A percentile compares a stretch with the other conserved stretches of the same genome.
Evolutionary conservation across 768 basidiomycete species (phyloP).

Genomic region (Tricholoma hemisulphureum): DNA sequence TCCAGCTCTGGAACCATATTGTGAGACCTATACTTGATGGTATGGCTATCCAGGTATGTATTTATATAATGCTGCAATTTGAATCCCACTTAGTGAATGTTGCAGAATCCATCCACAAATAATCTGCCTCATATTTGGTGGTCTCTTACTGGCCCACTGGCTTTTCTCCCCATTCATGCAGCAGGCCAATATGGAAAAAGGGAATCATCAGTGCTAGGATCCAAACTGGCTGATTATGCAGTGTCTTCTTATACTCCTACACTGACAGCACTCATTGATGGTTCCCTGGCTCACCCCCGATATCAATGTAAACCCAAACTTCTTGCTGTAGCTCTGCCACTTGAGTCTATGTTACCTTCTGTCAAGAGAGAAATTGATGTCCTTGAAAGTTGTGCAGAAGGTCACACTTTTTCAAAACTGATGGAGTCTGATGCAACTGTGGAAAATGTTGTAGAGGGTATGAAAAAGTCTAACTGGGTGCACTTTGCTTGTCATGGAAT

Average conservation of each 20-base stretch:
- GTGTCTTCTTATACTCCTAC: constrained; percentile 23
- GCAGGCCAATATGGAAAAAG: constrained; percentile 15
- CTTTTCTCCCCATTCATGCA: constrained; percentile 22
- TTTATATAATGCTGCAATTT: too few species aligned
- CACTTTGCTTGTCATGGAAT: constrained; percentile 39
- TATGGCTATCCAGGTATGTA: constrained; percentile 2
- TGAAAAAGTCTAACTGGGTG: constrained; percentile 14
- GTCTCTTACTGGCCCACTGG: constrained; percentile 16
- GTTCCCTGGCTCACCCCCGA: background rate
- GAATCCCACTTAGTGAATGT: too few species aligned
- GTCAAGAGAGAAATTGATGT: background rate
- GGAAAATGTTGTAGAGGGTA: constrained; percentile 13
- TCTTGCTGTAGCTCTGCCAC: background rate
- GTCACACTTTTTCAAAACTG: background rate
- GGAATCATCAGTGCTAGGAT: background rate
- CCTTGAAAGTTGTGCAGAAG: constrained; percentile 1
- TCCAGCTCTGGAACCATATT: constrained; percentile 15
- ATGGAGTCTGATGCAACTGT: constrained; percentile 4
- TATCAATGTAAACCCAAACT: background rate
- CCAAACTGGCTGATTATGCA: constrained; percentile 10
- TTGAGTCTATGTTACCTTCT: background rate
- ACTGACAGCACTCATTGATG: constrained; percentile 8
- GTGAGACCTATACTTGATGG: constrained; percentile 21
- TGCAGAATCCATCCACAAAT: background rate
- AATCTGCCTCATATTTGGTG: too few species aligned